Evolutionary conservation across 176 grass and related monocot species (phyloP).

Genomic region (Eleusine coracana): DNA sequence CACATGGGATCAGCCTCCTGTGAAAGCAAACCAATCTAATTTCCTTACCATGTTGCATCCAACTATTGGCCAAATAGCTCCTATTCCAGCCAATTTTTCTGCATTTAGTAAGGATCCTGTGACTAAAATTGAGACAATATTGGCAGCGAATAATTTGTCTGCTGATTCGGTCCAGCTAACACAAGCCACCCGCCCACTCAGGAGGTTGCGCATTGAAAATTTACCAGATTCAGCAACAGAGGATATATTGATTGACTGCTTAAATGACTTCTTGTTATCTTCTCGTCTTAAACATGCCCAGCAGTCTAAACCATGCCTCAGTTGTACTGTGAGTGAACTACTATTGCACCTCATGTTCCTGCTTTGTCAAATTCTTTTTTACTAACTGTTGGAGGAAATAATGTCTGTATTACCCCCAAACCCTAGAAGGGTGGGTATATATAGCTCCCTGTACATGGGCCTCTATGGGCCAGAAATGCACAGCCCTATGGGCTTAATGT

Average conservation of each 20-base stretch:
- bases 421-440: too few relatives aligned
- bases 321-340: constrained; percentile 69
- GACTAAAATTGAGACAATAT: constrained; percentile 44
- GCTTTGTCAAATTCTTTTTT: constrained; percentile 18
- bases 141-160: constrained; percentile 48
- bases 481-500: too few relatives aligned
- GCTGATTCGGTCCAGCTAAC: constrained; percentile 85
- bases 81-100: constrained; percentile 40
- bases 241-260: constrained; percentile 66
- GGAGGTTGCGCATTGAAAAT: constrained; percentile 86
- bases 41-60: constrained; percentile 49
- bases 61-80: constrained; percentile 42
- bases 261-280: constrained; percentile 78
- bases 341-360: constrained; percentile 14
- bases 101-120: constrained; percentile 28
- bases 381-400: too few relatives aligned
- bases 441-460: too few relatives aligned
- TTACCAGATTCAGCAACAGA: constrained; percentile 71
- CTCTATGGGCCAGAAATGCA: too few relatives aligned
- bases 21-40: constrained; percentile 48
- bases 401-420: too few relatives aligned
- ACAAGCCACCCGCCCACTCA: constrained; percentile 82
- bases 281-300: constrained; percentile 48
- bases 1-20: constrained; percentile 91
- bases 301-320: constrained; percentile 80